phyloP scores from a whole-genome alignment of 2,329 filamentous ascomycete genomes.

The Trichophyton simii region DNA sequence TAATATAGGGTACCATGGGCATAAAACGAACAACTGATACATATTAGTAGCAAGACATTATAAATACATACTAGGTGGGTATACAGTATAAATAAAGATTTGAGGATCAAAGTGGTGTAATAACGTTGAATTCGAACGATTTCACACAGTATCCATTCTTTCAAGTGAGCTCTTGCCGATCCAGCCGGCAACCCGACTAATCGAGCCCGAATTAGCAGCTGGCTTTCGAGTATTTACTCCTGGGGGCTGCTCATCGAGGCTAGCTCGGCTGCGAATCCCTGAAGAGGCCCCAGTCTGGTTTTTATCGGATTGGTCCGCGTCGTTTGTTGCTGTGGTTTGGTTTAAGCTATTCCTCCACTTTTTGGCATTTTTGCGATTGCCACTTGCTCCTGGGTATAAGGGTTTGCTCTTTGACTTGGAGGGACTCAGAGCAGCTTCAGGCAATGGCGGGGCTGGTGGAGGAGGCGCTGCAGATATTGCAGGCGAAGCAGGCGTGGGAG shows the following conservation, averaged over 20 bases:
- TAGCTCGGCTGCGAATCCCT: neutral
- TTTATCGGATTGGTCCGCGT: neutral
- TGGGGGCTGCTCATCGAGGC: neutral
- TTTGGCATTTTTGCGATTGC: neutral
- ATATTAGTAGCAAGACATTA: too few relatives aligned
- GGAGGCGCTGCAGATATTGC: conserved; percentile 9
- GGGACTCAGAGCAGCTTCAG: neutral
- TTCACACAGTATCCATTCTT: conserved; percentile 3
- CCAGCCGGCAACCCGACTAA: conserved; percentile 3
- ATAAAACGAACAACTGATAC: too few relatives aligned
- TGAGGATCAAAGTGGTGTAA: too few relatives aligned
- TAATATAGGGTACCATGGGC: too few relatives aligned
- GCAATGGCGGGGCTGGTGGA: neutral
- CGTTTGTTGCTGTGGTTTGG: neutral
- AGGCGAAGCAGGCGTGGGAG: conserved; percentile 9
- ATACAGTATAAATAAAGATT: too few relatives aligned
- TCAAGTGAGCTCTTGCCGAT: neutral
- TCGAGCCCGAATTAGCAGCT: neutral
- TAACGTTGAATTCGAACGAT: neutral
- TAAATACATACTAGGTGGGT: too few relatives aligned
- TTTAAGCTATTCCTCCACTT: neutral
- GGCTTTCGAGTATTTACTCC: neutral
- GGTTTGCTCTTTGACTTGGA: neutral
- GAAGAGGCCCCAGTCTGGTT: neutral
- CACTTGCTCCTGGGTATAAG: neutral